Base-by-base conservation (phyloP, 2,329 filamentous ascomycete species). In the Cladosporium sp. region DNA sequence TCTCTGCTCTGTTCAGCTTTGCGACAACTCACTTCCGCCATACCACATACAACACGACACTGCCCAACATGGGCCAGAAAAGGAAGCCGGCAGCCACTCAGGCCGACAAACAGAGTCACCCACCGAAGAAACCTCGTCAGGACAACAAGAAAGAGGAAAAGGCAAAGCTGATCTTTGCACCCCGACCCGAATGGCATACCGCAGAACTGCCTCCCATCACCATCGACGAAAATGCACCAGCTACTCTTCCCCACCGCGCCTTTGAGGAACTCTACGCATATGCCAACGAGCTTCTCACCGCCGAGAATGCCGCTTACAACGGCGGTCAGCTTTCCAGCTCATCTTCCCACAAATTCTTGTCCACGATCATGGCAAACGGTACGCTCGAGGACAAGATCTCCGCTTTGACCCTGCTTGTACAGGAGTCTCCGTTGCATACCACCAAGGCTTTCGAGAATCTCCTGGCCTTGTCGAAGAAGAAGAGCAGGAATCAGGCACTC, bases 351-450 rank as follows among this genome's bases (percentile, higher is more conserved):
- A 95, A 91, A 67, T 98, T 98, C 75, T 84, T 97, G 76, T 88
- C 91, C 1, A 95, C 90, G 15, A 96, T 98, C 67, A 96, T 97
- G 88, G 77, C 89, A 8, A 94, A 91, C 1, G 93, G 93, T 75
- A 98, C 94, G 8, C 80, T 97, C 59, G 94, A 90, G 50, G 93
- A 98, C 68, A 97, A 96, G 68, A 86, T 97, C 38, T 98, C 93
- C 2, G 94, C 93, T 3, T 75, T 98, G 62, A 98, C 93, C 4
- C 76, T 98, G 59, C 86, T 93, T 50, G 84, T 96, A 11, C 94
- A 98, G 72, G 93, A 98, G 69, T 97, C 94, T 7, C 93, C 93
- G 15, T 73, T 97, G 45, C 93, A 98, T 69, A 97, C 91, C 54
- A 84, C 83, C 55, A 92, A 93, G 64, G 86, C 91, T 0, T 83